Evolutionary conservation across 1,284 basidiomycete genomes (phyloP), one percentile per base, ranked within the genome.

Genomic region (Pholiota adiposa): DNA sequence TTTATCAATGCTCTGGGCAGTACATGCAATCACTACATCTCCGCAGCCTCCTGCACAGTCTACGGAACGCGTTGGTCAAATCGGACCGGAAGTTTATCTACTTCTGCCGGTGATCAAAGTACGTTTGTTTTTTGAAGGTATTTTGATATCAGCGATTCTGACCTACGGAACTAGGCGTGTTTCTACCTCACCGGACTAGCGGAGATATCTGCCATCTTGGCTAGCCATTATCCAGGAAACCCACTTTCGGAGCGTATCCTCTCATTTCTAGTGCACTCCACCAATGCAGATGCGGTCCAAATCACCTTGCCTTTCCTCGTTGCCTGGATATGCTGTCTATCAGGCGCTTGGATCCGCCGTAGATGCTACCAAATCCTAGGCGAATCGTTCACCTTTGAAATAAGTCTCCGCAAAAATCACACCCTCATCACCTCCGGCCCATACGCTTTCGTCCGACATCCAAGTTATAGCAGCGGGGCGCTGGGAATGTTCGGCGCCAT

Each of bases 361-460:
- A 46, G 48, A 18, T 64, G 63, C 52, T 64, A 64, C 31, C 44
- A 49, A 44, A 19, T 40, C 4, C 43, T 80, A 11, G 76, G 75
- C 1, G 64, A 59, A 14, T 57, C 76, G 38, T 79, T 79, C 64
- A 79, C 77, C 1, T 79, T 77, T 54, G 73, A 77, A 60, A 66
- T 78, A 64, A 72, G 70, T 64, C 73, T 79, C 9, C 71, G 70
- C 29, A 65, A 67, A n/a, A 69, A 75, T 56, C 78, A 80, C 56
- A 68, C 63, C 38, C 68, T 80, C n/a, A 66, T 79, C 0, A 77
- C 73, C 2, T 70, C 66, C 14, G 78, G 78, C 1, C 77, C 76
- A 6, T 80, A 80, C 60, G 61, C 71, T 2, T 54, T 69, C n/a
- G 74, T 76, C 46, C 70, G 78, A 55, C 78, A 79, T 61, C 77